Evolutionary conservation across 1,139 yeast genomes (phyloP), one percentile per base, ranked within the genome.

Genomic region (Spencermartinsiella ligniputridi): DNA sequence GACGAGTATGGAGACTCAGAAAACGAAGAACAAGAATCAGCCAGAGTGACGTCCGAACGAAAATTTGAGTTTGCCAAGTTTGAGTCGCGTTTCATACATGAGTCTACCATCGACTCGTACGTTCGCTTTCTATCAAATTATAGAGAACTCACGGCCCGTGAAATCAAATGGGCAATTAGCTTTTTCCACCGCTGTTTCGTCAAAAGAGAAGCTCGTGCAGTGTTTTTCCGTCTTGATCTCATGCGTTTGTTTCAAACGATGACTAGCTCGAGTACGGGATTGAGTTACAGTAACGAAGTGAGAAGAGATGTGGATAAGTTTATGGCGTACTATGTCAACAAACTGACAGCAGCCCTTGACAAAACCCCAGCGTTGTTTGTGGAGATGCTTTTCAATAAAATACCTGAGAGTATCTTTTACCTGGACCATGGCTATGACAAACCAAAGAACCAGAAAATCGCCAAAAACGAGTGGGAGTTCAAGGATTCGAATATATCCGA

Each of bases 141-240:
- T 58, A 71, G 70, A 42, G 96, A 89, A 49, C 66, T 90, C 40
- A 66, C 74, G 1, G 78, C 76, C 42, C 72, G 68, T 11, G 83
- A 83, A 46, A 69, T 92, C 39, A 81, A 81, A 55, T 72, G 75
- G 47, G 81, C 84, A 17, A 60, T 92, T 22, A 71, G 82, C 1
- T 90, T 79, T 59, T 80, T 89, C 57, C 89, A 87, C 58, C 70
- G 87, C 32, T 64, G 88, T 0, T 81, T 89, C 54, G 81, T 83
- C 42, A 72, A 79, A 47, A 75, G 79, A 29, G 83, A 81, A 49
- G 76, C 75, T 47, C 79, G 79, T 29, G 56, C n/a, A 5, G 74
- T 80, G 11, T 68, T 90, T 34, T 83, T 74, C 57, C 71, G 96
- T 39, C 63, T 92, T 32, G 97, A 92, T 60, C 79, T 92, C 56